Base-by-base conservation (phyloP, 2,329 filamentous ascomycete genomes). In the Fusarium clavum region DNA sequence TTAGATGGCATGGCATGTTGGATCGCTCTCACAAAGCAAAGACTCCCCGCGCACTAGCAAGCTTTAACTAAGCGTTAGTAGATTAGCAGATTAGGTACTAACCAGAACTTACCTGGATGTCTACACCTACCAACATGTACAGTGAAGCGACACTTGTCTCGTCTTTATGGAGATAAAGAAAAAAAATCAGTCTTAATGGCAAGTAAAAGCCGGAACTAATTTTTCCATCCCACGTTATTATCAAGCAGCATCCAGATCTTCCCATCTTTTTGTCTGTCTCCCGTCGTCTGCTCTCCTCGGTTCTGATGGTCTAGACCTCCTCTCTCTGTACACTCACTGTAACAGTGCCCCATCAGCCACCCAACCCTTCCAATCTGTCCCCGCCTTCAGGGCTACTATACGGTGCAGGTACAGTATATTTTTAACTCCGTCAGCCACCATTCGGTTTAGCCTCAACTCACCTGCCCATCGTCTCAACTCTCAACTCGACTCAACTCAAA, bases 391-490 rank as follows among this genome's bases (percentile, higher is more conserved):
- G 48, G 30, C 44, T 49, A 54, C 51, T 63, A 25, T 63, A 55
- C 57, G 64, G 67, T 69, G 52, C 56, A 61, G 57, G 62, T 66
- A 66, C 61, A 38, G 62, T 70, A 51, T 71, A 71, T 70, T 70
- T 71, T 71, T 61, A 70, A 54, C 63, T 52, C 58, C 56, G 22
- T 71, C 67, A 71, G 68, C 58, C 67, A 70, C 60, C 55, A 52
- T 69, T 34, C 32, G 34, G 48, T 60, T 63, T 68, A 69, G 64
- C 57, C 62, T 62, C 57, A 62, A 62, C 62, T 61, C 55, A 43
- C 34, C 6, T 11, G 18, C 34, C 34, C 34, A 38, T 38, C 18
- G 34, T 12, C 34, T 38, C 34, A 38, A 47, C 43, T 43, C 52
- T 48, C 44, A 48, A 57, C 51, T 47, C 40, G 30, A 51, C 60